These are phyloP conservation scores for Caryopteris hybrid DNA, from an alignment of 305 asterid genomes.

Conservation along the genomic window DNA sequence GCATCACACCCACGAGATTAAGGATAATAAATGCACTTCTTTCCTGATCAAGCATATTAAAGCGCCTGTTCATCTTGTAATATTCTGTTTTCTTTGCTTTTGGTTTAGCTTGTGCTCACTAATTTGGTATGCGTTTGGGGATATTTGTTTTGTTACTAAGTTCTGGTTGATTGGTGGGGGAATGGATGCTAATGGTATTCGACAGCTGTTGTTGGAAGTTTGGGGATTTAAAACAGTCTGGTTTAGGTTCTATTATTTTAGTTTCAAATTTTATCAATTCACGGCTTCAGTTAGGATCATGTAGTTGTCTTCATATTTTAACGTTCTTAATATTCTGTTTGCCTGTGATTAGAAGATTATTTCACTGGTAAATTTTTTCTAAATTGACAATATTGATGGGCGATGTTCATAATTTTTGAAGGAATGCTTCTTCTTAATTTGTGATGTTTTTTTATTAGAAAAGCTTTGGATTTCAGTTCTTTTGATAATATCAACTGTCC, in stretches of 20 bases:
- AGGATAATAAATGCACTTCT: conserved; percentile 66
- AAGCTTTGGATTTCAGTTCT: not conserved
- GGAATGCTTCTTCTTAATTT: not conserved
- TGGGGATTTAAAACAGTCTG: conserved; percentile 9
- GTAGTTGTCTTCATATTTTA: not conserved
- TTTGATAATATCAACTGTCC: not conserved
- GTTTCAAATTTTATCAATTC: too few species aligned
- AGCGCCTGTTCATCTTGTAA: conserved; percentile 79
- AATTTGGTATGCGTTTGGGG: conserved; percentile 5
- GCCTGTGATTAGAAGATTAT: not conserved
- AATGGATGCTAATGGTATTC: not conserved
- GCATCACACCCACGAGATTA: conserved; percentile 55
- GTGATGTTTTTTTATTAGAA: not conserved
- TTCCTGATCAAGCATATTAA: conserved; percentile 60
- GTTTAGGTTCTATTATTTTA: too few species aligned
- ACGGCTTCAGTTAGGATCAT: not conserved
- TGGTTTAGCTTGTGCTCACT: not conserved
- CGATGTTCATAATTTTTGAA: not conserved
- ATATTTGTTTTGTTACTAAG: not conserved
- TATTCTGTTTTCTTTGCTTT: not conserved
- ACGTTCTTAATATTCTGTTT: not conserved
- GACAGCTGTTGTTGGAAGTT: not conserved
- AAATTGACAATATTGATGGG: not conserved
- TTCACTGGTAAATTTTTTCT: not conserved
- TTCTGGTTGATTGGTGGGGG: conserved; percentile 25